These are phyloP conservation scores for Thermochaetoides thermophila DNA, from an alignment of 495 filamentous ascomycete genomes.

Conservation along the genomic window DNA sequence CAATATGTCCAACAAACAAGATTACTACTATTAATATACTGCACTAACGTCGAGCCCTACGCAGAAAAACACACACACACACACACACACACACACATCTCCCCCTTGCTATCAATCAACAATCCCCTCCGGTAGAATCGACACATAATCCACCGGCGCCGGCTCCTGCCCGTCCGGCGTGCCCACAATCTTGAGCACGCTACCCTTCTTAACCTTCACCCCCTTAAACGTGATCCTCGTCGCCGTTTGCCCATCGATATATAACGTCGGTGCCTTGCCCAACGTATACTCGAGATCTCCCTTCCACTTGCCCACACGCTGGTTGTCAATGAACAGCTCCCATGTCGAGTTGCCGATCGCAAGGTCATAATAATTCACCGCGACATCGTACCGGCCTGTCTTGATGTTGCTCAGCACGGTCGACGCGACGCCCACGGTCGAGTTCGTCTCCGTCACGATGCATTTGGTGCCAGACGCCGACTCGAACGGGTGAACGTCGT, in stretches of 20 bases:
- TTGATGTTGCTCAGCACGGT: conserved; percentile 29
- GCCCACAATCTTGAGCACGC: conserved; percentile 44
- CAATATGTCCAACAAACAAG: no score
- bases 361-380: conserved; percentile 52
- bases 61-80: no score
- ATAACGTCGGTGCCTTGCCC: conserved; percentile 39
- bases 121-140: conserved; percentile 41
- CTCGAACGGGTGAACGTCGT: conserved; percentile 39
- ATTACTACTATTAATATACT: no score
- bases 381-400: conserved; percentile 44
- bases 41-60: no score
- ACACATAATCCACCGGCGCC: conserved; percentile 54
- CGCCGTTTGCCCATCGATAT: conserved; percentile 49
- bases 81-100: no score
- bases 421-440: conserved; percentile 33
- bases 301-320: conserved; percentile 38
- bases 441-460: conserved; percentile 22
- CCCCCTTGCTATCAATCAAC: no score
- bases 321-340: conserved; percentile 36
- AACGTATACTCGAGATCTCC: conserved; percentile 42
- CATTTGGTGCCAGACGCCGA: conserved; percentile 28
- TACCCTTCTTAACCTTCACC: conserved; percentile 37
- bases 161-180: conserved; percentile 43
- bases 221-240: conserved; percentile 42
- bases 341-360: conserved; percentile 33